Conservation (phyloP, 345 rosid species). For the Angophora floribunda region DNA sequence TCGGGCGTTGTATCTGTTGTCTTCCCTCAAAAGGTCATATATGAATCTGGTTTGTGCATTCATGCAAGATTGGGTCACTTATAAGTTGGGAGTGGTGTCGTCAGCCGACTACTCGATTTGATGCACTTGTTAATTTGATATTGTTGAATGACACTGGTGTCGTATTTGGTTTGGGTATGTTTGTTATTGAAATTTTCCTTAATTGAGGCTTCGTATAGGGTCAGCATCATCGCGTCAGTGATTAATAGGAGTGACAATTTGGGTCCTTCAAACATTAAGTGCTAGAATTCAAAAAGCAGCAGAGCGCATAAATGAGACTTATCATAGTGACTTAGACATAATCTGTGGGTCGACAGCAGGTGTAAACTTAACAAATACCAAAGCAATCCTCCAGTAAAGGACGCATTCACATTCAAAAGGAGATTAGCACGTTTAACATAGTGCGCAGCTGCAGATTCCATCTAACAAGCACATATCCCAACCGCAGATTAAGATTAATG, state of each 20-base stretch:
- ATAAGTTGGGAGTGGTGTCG: too few relatives aligned
- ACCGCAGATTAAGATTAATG: not conserved
- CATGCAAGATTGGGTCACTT: too few relatives aligned
- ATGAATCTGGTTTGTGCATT: too few relatives aligned
- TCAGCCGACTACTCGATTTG: too few relatives aligned
- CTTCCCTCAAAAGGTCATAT: not conserved
- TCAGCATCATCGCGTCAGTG: not conserved
- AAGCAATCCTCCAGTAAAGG: not conserved
- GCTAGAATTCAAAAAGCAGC: not conserved
- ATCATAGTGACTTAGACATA: not conserved
- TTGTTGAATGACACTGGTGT: too few relatives aligned
- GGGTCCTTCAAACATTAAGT: not conserved
- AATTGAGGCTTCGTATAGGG: not conserved
- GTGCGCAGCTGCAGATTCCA: not conserved
- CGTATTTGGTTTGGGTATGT: not conserved
- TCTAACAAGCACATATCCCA: accelerated
- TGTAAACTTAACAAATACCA: not conserved
- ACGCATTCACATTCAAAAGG: not conserved
- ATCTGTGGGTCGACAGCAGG: not conserved
- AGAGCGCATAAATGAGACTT: not conserved
- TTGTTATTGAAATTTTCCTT: not conserved
- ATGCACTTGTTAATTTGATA: too few relatives aligned
- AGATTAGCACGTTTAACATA: not conserved
- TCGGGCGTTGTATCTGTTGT: not conserved
- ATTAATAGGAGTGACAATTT: not conserved